Base-by-base conservation (phyloP, 202 grass and related monocot genomes). In the Schoenoplectus tabernaemontani region DNA sequence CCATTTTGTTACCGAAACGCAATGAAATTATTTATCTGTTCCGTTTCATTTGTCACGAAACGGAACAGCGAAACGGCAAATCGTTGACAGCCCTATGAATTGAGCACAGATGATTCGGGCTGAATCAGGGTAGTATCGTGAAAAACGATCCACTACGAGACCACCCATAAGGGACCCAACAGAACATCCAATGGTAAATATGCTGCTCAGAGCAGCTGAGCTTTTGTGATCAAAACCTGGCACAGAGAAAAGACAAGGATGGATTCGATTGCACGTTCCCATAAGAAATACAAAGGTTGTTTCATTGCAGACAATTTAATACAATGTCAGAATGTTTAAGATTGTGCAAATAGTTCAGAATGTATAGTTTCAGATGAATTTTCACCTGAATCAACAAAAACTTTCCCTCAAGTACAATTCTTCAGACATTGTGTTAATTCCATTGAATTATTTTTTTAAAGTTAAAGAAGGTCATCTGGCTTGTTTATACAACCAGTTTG, bases 141-240 rank as follows among this genome's bases (percentile, higher is more conserved):
- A 92, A 2, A 98, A 26, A 41, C 39, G 71, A 47, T 98, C 95
- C 1, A 89, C 95, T 85, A 94, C 77, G 8, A 94, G 62, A 0
- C 95, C 95, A 12, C 95, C 95, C 30, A 98, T 70, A 79, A 98
- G 91, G 19, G 87, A 78, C 44, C 95, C 95, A 17, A 46, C 84
- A 22, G 95, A 87, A 17, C 95, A 98, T 17, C 95, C 95, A 17
- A 98, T 87, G 0, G 91, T 88, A 16, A 98, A 98, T 20, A 98
- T 64, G 71, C 95, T 94, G 83, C 90, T 90, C 54, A 98, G 67
- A 9, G 83, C 89, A 13, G 95, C 95, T 12, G 95, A 86, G 70
- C 88, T 82, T 53, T 84, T 86, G 63, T 98, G 86, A 74, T 98
- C 95, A 43, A 98, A 98, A 81, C 95, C 95, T 98, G 54, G 33